A percentile compares a stretch with the other conserved stretches of the same genome.
phyloP scores from a whole-genome alignment of 2,329 filamentous ascomycete species.

The Colletotrichum aenigma region DNA sequence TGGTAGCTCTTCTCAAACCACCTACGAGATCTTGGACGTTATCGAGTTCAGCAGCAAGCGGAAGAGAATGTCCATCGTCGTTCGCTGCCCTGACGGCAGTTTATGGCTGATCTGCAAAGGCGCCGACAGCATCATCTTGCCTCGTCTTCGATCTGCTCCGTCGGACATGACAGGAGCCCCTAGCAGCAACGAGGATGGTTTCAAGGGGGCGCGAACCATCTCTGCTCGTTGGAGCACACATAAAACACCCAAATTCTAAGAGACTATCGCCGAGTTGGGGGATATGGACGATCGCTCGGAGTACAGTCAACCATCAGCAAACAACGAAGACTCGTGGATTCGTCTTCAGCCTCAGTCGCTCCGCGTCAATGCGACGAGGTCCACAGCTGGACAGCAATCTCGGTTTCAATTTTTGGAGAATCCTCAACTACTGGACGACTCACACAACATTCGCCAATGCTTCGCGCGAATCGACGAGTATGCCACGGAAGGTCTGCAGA shows the following conservation, averaged over 20 bases:
- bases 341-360: slow-evolving; percentile 29
- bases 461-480: slow-evolving; percentile 91
- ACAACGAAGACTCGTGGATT: slow-evolving; percentile 50
- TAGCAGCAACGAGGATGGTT: slow-evolving; percentile 62
- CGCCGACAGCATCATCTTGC: slow-evolving; percentile 82
- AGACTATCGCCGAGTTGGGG: slow-evolving; percentile 55
- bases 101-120: slow-evolving; percentile 90
- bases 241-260: slow-evolving; percentile 57
- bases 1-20: slow-evolving; percentile 51
- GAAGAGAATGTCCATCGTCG: slow-evolving; percentile 90
- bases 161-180: slow-evolving; percentile 78
- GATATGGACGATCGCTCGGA: slow-evolving; percentile 46
- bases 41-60: slow-evolving; percentile 90
- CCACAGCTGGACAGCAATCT: slow-evolving; percentile 53
- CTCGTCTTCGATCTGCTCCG: slow-evolving; percentile 72
- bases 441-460: slow-evolving; percentile 75
- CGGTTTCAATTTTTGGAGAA: slow-evolving; percentile 57
- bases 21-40: slow-evolving; percentile 81
- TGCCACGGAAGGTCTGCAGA: slow-evolving; percentile 82
- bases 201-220: slow-evolving; percentile 60
- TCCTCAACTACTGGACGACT: slow-evolving; percentile 50
- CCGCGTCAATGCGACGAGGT: slow-evolving; percentile 31
- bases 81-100: slow-evolving; percentile 80
- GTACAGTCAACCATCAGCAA: slow-evolving; percentile 38
- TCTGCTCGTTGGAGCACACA: slow-evolving; percentile 58